Conservation (phyloP, 768 basidiomycete genomes). For the Leccinum broughii region DNA sequence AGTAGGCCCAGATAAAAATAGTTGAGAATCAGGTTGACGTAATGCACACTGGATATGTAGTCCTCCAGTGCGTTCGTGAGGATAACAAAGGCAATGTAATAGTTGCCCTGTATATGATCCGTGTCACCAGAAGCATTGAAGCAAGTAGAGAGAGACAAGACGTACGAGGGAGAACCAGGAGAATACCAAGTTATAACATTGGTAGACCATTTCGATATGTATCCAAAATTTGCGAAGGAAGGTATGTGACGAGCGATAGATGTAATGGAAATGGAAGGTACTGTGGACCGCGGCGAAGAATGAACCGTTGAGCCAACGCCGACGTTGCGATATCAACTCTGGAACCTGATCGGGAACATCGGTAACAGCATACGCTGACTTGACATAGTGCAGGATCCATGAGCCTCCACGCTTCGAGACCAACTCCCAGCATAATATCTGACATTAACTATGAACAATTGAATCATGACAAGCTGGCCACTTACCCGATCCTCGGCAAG, state of each 20-base stretch:
- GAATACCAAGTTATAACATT: slow-evolving; percentile 87
- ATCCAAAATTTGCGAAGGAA: slow-evolving; percentile 90
- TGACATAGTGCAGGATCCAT: slow-evolving; percentile 96
- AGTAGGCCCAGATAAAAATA: slow-evolving; percentile 89
- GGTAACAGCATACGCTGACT: slow-evolving; percentile 88
- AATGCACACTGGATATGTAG: slow-evolving; percentile 58
- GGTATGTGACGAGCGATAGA: slow-evolving; percentile 87
- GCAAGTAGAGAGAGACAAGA: slow-evolving; percentile 3
- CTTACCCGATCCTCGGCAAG: slow-evolving; percentile 82
- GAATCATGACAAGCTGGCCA: slow-evolving; percentile 10
- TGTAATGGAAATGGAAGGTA: slow-evolving; percentile 90
- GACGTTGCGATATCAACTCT: slow-evolving; percentile 91
- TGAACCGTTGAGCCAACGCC: slow-evolving; percentile 96
- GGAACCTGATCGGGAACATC: slow-evolving; percentile 96
- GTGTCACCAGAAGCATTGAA: slow-evolving; percentile 2
- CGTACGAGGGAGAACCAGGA: slow-evolving; percentile 85
- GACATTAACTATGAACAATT: slow-evolving; percentile 19
- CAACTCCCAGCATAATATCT: slow-evolving; percentile 96
- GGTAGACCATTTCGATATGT: slow-evolving; percentile 91
- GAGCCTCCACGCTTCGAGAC: slow-evolving; percentile 89
- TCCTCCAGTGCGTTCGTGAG: slow-evolving; percentile 72
- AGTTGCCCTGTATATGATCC: slow-evolving; percentile 63
- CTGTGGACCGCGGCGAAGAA: slow-evolving; percentile 98
- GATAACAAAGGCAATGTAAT: slow-evolving; percentile 85
- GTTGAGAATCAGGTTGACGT: slow-evolving; percentile 75